phyloP scores from a whole-genome alignment of 1,284 basidiomycete species.

The Mycena sp. region DNA sequence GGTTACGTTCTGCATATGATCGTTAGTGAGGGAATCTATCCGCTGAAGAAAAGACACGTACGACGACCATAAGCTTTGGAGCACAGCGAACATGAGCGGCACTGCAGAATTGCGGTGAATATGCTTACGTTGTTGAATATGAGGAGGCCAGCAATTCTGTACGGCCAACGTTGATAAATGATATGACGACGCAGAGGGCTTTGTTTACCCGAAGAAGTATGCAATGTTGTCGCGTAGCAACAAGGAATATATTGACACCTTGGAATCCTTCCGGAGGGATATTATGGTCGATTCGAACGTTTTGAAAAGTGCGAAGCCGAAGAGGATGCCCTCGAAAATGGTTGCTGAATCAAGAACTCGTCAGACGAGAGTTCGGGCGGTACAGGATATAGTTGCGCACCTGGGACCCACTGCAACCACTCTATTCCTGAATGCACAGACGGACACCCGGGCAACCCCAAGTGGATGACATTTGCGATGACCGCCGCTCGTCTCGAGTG shows the following conservation, averaged over 20 bases:
- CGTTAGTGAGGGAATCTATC: background rate
- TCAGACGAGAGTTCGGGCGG: background rate
- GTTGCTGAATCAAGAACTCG: conserved; percentile 38
- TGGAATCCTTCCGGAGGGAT: conserved; percentile 32
- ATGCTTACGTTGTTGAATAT: conserved; percentile 26
- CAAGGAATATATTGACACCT: conserved; percentile 41
- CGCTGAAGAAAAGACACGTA: conserved; percentile 32
- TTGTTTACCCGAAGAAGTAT: conserved; percentile 49
- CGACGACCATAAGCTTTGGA: conserved; percentile 51
- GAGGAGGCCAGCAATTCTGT: conserved; percentile 14
- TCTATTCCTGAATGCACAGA: conserved; percentile 54
- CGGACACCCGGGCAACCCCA: conserved; percentile 55
- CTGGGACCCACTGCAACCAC: conserved; percentile 56
- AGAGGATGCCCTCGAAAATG: conserved; percentile 50
- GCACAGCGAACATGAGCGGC: background rate
- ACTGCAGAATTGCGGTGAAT: background rate
- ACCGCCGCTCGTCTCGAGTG: conserved; percentile 42
- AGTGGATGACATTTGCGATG: conserved; percentile 44
- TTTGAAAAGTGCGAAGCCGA: conserved; percentile 50
- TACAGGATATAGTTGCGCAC: conserved; percentile 20
- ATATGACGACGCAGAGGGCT: background rate
- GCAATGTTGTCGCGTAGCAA: conserved; percentile 50
- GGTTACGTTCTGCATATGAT: conserved; percentile 44
- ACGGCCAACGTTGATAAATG: background rate
- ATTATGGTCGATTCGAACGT: conserved; percentile 37